These are phyloP conservation scores for Skeletonema menzelii DNA, from an alignment of 108 stramenopile species.

Conservation along the genomic window DNA sequence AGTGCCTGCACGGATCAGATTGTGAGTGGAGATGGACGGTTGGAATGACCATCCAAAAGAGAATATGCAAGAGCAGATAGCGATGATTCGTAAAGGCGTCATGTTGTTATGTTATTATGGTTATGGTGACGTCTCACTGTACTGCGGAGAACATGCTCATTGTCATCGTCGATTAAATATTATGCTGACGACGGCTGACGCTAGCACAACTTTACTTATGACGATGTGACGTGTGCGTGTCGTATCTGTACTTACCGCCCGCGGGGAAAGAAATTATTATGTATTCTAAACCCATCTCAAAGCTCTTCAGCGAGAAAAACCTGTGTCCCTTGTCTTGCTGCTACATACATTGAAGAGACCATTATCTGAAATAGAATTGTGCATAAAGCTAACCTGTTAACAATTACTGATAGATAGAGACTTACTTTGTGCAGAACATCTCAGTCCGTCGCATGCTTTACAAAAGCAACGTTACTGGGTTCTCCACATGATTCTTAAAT, in stretches of 20 bases:
- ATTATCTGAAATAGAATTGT: no score
- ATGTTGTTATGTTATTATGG: background rate
- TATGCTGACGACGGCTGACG: no score
- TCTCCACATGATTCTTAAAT: slow-evolving; percentile 90
- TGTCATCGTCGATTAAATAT: no score
- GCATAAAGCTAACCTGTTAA: background rate
- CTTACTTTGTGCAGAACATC: background rate
- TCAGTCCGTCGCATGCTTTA: slow-evolving; percentile 11
- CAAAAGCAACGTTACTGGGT: slow-evolving; percentile 75
- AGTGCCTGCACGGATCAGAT: background rate
- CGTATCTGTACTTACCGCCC: no score
- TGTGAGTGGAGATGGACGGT: background rate
- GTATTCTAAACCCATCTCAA: no score
- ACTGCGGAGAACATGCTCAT: no score
- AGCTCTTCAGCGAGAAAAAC: no score
- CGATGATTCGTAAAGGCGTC: slow-evolving; percentile 1
- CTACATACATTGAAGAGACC: no score
- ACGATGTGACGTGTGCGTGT: background rate
- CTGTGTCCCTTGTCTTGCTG: no score
- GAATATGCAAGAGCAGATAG: background rate
- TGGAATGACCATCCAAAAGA: slow-evolving; percentile 1
- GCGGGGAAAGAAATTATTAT: no score
- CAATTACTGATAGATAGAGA: background rate
- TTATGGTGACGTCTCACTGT: background rate
- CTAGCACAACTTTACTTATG: background rate